Evolutionary conservation across 2,329 filamentous ascomycete species (phyloP).

Genomic region (Botrytis sinoallii): DNA sequence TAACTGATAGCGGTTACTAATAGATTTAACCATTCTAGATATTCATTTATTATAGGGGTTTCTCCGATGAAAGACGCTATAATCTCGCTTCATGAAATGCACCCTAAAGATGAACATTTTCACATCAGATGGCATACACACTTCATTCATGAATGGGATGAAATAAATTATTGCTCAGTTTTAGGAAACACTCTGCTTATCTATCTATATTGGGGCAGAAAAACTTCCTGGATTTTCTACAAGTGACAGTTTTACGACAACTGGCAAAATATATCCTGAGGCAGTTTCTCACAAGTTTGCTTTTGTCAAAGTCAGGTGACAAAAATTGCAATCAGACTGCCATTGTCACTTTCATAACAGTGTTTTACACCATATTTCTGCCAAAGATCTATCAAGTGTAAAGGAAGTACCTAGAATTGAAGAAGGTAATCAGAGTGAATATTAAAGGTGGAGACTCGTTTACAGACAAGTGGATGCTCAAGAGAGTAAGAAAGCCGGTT

Average conservation of each 20-base stretch:
- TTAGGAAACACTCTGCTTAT: background rate
- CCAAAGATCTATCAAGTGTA: background rate
- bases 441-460: background rate
- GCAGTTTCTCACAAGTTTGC: background rate
- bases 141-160: background rate
- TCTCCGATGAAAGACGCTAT: background rate
- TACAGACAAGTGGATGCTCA: background rate
- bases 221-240: too few relatives aligned
- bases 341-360: background rate
- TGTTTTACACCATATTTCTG: background rate
- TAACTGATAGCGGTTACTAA: background rate
- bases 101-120: background rate
- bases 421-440: background rate
- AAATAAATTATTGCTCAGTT: background rate
- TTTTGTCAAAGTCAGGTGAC: background rate
- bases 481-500: background rate
- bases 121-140: background rate
- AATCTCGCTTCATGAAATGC: background rate
- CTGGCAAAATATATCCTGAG: background rate
- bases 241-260: background rate
- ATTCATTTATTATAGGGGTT: background rate
- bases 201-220: background rate
- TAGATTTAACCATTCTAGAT: background rate
- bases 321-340: background rate
- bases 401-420: background rate